A percentile compares a stretch with the other conserved stretches of the same genome.
phyloP scores from a whole-genome alignment of 768 basidiomycete species.

The Aureoboletus auriporus region DNA sequence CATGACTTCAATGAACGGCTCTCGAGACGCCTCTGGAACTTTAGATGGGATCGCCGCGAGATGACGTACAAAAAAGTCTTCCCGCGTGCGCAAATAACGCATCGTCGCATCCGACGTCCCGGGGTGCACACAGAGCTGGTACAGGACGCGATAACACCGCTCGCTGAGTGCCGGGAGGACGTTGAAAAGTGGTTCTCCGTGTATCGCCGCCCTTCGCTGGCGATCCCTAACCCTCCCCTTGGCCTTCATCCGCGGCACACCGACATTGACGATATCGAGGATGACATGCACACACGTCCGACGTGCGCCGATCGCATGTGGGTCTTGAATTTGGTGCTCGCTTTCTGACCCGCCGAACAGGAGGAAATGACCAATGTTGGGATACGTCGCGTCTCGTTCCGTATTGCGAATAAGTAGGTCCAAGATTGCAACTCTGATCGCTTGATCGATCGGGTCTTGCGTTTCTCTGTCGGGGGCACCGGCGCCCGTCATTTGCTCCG shows the following conservation, averaged over 20 bases:
- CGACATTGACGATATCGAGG: constrained; percentile 69
- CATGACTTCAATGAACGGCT: constrained; percentile 51
- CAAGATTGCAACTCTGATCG: constrained; percentile 71
- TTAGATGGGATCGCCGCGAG: constrained; percentile 71
- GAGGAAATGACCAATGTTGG: constrained; percentile 86
- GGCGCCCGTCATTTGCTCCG: constrained; percentile 66
- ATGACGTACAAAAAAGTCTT: constrained; percentile 88
- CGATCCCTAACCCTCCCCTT: constrained; percentile 37
- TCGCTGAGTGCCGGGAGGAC: constrained; percentile 78
- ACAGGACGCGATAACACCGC: constrained; percentile 75
- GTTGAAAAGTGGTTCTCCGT: constrained; percentile 52
- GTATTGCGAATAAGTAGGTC: constrained; percentile 82
- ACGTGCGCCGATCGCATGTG: constrained; percentile 65
- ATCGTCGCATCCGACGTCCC: constrained; percentile 77
- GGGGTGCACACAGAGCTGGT: constrained; percentile 85
- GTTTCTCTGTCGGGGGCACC: constrained; percentile 57
- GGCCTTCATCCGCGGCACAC: constrained; percentile 56
- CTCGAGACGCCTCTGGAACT: constrained; percentile 46
- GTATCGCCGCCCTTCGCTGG: constrained; percentile 23
- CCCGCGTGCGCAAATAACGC: constrained; percentile 81
- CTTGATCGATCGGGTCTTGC: constrained; percentile 53
- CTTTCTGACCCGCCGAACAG: constrained; percentile 65
- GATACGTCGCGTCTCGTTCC: constrained; percentile 53
- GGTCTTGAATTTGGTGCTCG: constrained; percentile 71
- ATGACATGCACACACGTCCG: constrained; percentile 78